A percentile compares a stretch with the other conserved stretches of the same genome.
These are phyloP conservation scores for Xylaria sp. DNA, from an alignment of 2,329 filamentous ascomycete genomes.

Conservation along the genomic window DNA sequence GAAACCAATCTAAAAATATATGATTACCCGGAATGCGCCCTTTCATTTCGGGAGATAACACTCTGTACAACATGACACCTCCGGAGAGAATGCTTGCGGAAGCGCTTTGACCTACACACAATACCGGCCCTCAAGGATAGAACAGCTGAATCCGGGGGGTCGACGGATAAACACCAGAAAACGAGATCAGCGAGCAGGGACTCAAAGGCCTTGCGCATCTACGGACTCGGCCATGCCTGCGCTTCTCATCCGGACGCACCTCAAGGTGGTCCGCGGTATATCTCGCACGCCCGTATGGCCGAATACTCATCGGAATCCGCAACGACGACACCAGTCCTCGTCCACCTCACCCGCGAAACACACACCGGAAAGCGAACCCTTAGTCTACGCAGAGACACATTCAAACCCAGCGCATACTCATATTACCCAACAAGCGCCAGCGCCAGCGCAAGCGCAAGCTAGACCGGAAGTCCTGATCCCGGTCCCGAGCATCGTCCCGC, in stretches of 20 bases:
- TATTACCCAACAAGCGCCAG: background rate
- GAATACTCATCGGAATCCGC: constrained; percentile 23
- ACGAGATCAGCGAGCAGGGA: background rate
- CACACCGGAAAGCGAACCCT: constrained; percentile 12
- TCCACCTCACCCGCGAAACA: background rate
- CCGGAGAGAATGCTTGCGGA: background rate
- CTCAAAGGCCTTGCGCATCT: background rate
- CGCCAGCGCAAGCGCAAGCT: constrained; percentile 9
- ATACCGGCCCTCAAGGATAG: constrained; percentile 1
- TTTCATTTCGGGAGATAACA: background rate
- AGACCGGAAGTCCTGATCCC: constrained; percentile 53
- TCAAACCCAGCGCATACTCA: background rate
- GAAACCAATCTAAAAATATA: constrained; percentile 22
- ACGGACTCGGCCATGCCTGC: constrained; percentile 22
- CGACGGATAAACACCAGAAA: background rate
- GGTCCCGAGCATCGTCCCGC: constrained; percentile 54
- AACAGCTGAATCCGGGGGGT: background rate
- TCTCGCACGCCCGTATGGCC: constrained; percentile 35
- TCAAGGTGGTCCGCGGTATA: constrained; percentile 18
- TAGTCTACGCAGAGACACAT: constrained; percentile 21
- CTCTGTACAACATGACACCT: constrained; percentile 8
- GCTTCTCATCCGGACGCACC: constrained; percentile 39
- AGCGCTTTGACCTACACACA: background rate
- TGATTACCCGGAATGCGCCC: constrained; percentile 17
- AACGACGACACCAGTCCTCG: constrained; percentile 42